Evolutionary conservation across 257 asterid species (phyloP), one percentile per base, ranked within the genome.

Genomic region (Coffea canephora): DNA sequence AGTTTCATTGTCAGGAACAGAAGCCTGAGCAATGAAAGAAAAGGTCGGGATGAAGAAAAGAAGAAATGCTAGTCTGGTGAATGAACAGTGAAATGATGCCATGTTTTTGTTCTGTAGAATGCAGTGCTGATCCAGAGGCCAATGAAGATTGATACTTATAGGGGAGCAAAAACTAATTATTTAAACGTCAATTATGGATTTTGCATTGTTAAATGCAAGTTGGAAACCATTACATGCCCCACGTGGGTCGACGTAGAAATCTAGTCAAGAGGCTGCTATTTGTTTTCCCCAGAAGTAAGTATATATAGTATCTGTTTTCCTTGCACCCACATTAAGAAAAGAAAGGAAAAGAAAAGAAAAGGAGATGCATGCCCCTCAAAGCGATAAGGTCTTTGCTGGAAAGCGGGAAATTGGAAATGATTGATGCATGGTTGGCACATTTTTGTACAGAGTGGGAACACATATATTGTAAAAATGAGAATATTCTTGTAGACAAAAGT

Each of bases 1-100:
- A 52, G 85, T 83, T 18, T 73, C 64, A 18, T 82, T 71, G 27
- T 85, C 69, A n/a, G 89, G 89, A 31, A 86, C 87, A 70, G 67
- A 15, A 61, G 88, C 83, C 46, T 64, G 69, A 48, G 88, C 78
- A 31, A 80, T 55, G 34, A 39, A 62, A 25, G 70, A 39, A 21
- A 78, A 52, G 23, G 70, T 50, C 54, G 70, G 61, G 52, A 85
- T 36, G 31, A 54, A 50, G 45, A 71, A 9, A 34, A 74, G 25
- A 31, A 74, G 41, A 54, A 81, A 74, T 52, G 50, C 50, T 16
- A 74, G 48, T 21, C 5, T 7, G 54, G 23, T 34, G 34, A 18
- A 34, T 34, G 59, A 8, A 21, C 11, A 13, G 23, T 21, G 65
- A 19, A 50, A 43, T 13, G 36, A 71, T 45, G 77, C 18, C 77